Conservation (phyloP, 495 filamentous ascomycete genomes). For the Penicillium paxilli region DNA sequence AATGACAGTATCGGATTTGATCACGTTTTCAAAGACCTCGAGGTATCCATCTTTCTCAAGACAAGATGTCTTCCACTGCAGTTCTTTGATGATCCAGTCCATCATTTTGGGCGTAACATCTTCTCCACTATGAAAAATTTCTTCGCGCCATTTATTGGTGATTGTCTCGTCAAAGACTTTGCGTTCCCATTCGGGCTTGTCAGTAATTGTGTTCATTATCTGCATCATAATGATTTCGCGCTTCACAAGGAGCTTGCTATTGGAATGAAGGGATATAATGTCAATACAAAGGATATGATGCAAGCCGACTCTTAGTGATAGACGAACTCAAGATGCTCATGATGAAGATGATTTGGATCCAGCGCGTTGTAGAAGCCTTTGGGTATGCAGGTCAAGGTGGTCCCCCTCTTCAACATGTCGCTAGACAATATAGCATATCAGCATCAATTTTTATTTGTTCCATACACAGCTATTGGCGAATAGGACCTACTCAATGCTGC, state of each 20-base stretch:
- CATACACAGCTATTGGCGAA: not conserved
- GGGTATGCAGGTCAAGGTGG: not conserved
- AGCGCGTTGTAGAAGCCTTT: not conserved
- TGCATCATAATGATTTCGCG: conserved; percentile 41
- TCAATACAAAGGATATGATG: not conserved
- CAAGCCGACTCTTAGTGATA: not conserved
- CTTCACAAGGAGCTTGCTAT: conserved; percentile 15
- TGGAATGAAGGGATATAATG: conserved; percentile 1
- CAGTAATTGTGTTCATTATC: conserved; percentile 37
- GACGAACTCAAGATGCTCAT: not conserved
- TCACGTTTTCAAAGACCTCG: conserved; percentile 27
- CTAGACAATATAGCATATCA: not conserved
- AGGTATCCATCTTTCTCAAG: conserved; percentile 33
- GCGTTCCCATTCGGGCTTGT: conserved; percentile 48
- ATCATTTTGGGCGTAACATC: conserved; percentile 50
- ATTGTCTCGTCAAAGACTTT: conserved; percentile 47
- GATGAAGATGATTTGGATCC: not conserved
- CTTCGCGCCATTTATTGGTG: conserved; percentile 37
- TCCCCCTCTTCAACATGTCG: not conserved
- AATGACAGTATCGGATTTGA: conserved; percentile 40
- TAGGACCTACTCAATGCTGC: not conserved
- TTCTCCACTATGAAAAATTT: conserved; percentile 21
- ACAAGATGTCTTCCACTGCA: conserved; percentile 42
- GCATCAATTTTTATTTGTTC: not conserved
- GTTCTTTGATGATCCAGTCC: conserved; percentile 51